phyloP scores from a whole-genome alignment of 495 filamentous ascomycete genomes.

The Bryoglossum gracile region DNA sequence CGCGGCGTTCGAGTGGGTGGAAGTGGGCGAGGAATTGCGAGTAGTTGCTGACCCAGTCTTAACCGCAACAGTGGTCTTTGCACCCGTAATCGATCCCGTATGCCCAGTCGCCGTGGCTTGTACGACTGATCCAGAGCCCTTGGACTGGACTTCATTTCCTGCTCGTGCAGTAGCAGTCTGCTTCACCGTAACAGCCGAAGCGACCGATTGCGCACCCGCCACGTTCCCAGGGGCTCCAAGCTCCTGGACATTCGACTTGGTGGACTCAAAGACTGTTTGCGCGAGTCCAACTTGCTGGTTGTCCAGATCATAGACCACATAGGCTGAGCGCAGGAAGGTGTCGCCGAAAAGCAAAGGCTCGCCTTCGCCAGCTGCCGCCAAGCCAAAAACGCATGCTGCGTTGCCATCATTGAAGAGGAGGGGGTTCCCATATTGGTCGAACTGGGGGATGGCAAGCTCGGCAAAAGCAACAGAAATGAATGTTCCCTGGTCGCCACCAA shows the following conservation, averaged over 20 bases:
- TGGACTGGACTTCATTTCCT: no score
- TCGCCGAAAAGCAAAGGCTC: slow-evolving; percentile 68
- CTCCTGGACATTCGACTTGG: slow-evolving; percentile 54
- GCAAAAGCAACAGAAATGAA: slow-evolving; percentile 59
- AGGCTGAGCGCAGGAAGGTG: slow-evolving; percentile 83
- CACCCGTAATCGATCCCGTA: no score
- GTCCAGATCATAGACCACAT: slow-evolving; percentile 81
- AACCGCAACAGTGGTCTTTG: no score
- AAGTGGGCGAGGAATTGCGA: no score
- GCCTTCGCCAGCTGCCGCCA: slow-evolving; percentile 23
- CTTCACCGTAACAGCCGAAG: no score
- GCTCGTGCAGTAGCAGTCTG: no score
- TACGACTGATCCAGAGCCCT: no score
- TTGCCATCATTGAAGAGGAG: slow-evolving; percentile 35
- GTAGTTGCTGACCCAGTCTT: no score
- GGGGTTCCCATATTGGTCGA: slow-evolving; percentile 20
- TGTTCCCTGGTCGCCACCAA: slow-evolving; percentile 49
- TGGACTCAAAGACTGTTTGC: slow-evolving; percentile 74
- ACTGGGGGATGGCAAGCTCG: slow-evolving; percentile 64
- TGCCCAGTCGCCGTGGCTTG: no score
- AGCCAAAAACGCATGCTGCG: slow-evolving; percentile 23
- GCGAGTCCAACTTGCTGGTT: slow-evolving; percentile 82
- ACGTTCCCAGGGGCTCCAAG: slow-evolving; percentile 56
- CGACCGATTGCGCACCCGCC: slow-evolving; percentile 56
- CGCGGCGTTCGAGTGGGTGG: no score